Evolutionary conservation across 441 rosid genomes (phyloP), one percentile per base, ranked within the genome.

Genomic region (Kokia cookei): DNA sequence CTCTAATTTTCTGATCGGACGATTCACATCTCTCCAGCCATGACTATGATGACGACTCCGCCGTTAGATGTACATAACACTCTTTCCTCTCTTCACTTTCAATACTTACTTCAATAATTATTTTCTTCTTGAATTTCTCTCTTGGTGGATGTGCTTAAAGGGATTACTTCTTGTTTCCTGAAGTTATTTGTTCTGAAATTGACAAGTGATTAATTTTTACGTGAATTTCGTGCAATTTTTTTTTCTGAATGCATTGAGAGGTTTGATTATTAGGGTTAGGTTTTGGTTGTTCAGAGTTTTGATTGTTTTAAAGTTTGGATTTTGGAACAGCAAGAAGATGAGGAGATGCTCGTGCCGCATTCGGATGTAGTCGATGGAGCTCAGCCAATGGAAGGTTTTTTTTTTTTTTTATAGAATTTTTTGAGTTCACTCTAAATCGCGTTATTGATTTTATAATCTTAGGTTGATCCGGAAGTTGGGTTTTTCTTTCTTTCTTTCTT

Each of bases 261-360:
- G 50, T 71, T 47, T 75, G 80, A 75, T 77, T 66, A 51, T 71
- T 84, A 83, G 91, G 76, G 48, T 32, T 72, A 61, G 66, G 63
- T 62, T 75, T 77, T 58, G 69, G 47, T 74, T 60, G 72, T 64
- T 82, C 77, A 71, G 42, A 51, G 75, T 60, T 83, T 76, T 86
- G 80, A 77, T 79, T 84, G 75, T 22, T 45, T 22, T 67, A 50
- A 67, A 19, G 55, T 84, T 54, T 55, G 76, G 76, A 67, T 79
- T 81, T 81, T 19, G 78, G 32, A 68, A 68, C 86, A 96, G 96
- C 97, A 91, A 76, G 97, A 92, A 68, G 99, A 92, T 76, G 98
- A 92, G 77, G 99, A 96, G 89, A 89, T 93, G 96, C 93, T 93
- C 22, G 98, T 93, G 70, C 99, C 98, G 59, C 91, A 86, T 84